Conservation (phyloP, 495 filamentous ascomycete species). For the Xanthoparmelia taractica region DNA sequence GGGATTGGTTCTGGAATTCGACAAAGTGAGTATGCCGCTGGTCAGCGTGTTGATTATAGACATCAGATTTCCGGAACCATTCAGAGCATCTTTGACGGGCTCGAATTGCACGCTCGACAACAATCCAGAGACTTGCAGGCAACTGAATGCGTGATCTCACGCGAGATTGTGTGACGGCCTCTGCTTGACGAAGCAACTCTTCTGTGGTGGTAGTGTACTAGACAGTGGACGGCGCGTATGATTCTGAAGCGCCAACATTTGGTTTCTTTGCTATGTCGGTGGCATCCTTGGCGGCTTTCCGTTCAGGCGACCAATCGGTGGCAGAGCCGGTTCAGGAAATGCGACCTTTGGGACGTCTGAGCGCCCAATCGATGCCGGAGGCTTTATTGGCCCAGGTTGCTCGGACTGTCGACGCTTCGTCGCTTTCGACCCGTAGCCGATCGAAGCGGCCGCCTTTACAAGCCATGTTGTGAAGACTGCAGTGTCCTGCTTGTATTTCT, state of each 20-base stretch:
- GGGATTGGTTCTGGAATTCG: constrained; percentile 7
- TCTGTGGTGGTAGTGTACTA: constrained; percentile 15
- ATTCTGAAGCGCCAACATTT: background rate
- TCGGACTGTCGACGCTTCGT: background rate
- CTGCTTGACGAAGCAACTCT: constrained; percentile 19
- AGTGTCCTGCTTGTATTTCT: constrained; percentile 13
- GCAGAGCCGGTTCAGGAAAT: background rate
- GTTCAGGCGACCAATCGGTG: constrained; percentile 8
- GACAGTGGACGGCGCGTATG: background rate
- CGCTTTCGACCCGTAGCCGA: constrained; percentile 11
- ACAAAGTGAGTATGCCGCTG: constrained; percentile 15
- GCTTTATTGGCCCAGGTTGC: background rate
- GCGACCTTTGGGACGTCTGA: background rate
- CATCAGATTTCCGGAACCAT: constrained; percentile 19
- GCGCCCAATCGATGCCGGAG: background rate
- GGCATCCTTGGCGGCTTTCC: constrained; percentile 14
- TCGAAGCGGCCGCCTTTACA: constrained; percentile 11
- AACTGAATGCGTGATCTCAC: constrained; percentile 3
- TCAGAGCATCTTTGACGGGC: constrained; percentile 19
- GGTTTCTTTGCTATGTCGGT: constrained; percentile 4
- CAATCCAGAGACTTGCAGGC: constrained; percentile 8
- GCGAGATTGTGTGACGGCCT: constrained; percentile 9
- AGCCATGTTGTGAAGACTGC: constrained; percentile 20
- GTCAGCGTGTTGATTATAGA: constrained; percentile 7
- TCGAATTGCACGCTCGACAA: constrained; percentile 17